phyloP scores from a whole-genome alignment of 768 basidiomycete species.

The Collybia mongolica region DNA sequence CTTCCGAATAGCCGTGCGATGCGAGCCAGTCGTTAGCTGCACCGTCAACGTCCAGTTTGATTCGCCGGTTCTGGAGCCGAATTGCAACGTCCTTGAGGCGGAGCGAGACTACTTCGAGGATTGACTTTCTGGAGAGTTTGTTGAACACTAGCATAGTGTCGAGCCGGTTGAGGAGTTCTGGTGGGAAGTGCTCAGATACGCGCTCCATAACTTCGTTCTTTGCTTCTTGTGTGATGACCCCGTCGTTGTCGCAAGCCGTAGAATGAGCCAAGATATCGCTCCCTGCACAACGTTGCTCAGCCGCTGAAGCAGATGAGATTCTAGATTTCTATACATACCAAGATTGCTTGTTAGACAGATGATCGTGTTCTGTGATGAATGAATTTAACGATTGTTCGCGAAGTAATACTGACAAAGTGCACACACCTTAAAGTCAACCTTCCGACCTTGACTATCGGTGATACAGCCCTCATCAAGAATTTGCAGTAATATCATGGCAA shows the following conservation, averaged over 20 bases:
- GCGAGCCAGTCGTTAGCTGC: constrained; percentile 69
- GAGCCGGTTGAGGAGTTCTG: constrained; percentile 86
- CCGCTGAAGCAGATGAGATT: neutral
- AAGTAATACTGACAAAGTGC: neutral
- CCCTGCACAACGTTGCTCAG: constrained; percentile 21
- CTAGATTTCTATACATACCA: constrained; percentile 34
- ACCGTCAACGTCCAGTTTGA: constrained; percentile 68
- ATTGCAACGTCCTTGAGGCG: constrained; percentile 73
- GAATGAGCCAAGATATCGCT: constrained; percentile 74
- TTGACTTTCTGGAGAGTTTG: constrained; percentile 73
- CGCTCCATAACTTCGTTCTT: constrained; percentile 68
- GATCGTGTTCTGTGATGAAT: constrained; percentile 69
- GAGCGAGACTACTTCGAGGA: constrained; percentile 76
- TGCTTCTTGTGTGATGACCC: constrained; percentile 61
- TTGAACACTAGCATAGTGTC: constrained; percentile 91
- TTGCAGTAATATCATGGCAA: constrained; percentile 87
- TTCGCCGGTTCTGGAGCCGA: constrained; percentile 61
- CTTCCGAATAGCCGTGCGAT: constrained; percentile 74
- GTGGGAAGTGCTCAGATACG: constrained; percentile 81
- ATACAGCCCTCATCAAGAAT: constrained; percentile 88
- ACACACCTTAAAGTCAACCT: constrained; percentile 83
- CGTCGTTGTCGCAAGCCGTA: constrained; percentile 60
- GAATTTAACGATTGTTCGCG: neutral
- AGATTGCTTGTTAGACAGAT: constrained; percentile 90
- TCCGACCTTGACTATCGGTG: constrained; percentile 90